Evolutionary conservation across 345 rosid species (phyloP).

Genomic region (Firmiana major): DNA sequence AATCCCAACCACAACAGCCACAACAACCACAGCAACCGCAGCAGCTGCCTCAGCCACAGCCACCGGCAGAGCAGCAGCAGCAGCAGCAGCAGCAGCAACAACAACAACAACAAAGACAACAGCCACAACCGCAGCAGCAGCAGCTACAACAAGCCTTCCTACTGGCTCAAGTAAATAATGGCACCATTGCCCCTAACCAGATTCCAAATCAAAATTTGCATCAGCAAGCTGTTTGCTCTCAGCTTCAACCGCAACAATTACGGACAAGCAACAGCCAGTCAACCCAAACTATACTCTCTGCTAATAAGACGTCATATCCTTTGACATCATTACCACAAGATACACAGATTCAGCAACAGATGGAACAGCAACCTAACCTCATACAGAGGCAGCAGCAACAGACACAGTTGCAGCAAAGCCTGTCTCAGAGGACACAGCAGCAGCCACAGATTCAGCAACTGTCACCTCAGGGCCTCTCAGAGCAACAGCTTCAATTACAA

Average conservation of each 20-base stretch:
- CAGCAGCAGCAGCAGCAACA: slow-evolving; percentile 24
- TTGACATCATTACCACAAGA: slow-evolving; percentile 59
- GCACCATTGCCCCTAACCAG: slow-evolving; percentile 42
- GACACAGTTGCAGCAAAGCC: slow-evolving; percentile 50
- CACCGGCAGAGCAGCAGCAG: slow-evolving; percentile 26
- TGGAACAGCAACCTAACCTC: slow-evolving; percentile 59
- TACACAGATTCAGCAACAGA: slow-evolving; percentile 51
- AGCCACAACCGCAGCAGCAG: slow-evolving; percentile 24
- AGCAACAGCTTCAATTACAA: slow-evolving; percentile 74
- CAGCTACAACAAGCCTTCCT: slow-evolving; percentile 43
- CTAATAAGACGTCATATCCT: slow-evolving; percentile 48
- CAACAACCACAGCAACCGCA: slow-evolving; percentile 30
- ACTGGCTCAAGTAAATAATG: slow-evolving; percentile 38
- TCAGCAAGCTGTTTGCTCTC: slow-evolving; percentile 45
- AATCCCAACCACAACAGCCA: slow-evolving; percentile 21
- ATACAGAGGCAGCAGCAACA: slow-evolving; percentile 59
- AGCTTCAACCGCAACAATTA: slow-evolving; percentile 55
- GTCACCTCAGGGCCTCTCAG: slow-evolving; percentile 61
- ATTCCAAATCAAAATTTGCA: slow-evolving; percentile 37
- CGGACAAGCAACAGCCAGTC: slow-evolving; percentile 41
- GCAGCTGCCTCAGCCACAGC: slow-evolving; percentile 24
- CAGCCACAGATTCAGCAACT: slow-evolving; percentile 55
- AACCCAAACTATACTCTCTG: slow-evolving; percentile 29
- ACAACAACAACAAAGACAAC: slow-evolving; percentile 28
- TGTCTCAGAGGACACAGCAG: slow-evolving; percentile 55